These are phyloP conservation scores for Diplotaxis tenuifolia DNA, from an alignment of 345 rosid species.

Conservation along the genomic window DNA sequence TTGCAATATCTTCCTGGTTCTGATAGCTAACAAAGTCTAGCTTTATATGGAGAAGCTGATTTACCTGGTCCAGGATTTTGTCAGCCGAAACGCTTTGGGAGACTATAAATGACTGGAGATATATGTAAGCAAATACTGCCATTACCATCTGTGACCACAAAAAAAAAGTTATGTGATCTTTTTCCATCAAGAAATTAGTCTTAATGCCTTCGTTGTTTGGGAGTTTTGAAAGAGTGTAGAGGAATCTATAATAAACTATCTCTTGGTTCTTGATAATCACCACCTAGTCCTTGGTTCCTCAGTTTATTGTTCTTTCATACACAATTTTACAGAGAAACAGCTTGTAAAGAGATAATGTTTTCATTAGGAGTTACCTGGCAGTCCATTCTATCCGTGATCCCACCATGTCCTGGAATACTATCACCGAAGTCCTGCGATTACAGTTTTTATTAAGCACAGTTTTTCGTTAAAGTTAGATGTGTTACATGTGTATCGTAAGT, in stretches of 20 bases:
- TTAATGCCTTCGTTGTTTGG: neutral
- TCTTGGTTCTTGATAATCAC: neutral
- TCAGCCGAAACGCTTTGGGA: slow-evolving; percentile 66
- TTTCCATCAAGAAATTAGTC: neutral
- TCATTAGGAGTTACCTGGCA: slow-evolving; percentile 64
- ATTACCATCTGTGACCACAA: slow-evolving; percentile 75
- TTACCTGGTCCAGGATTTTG: slow-evolving; percentile 80
- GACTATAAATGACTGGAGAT: slow-evolving; percentile 88
- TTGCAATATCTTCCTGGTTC: neutral
- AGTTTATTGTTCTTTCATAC: neutral
- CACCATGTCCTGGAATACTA: slow-evolving; percentile 99
- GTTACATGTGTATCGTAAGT: neutral
- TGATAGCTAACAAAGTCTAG: neutral
- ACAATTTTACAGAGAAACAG: slow-evolving; percentile 4
- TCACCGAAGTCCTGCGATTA: slow-evolving; percentile 88
- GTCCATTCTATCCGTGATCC: slow-evolving; percentile 96
- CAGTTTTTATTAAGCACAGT: neutral
- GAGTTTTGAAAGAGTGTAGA: neutral
- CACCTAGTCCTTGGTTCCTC: neutral
- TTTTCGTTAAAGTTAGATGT: neutral
- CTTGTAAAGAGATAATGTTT: slow-evolving; percentile 1
- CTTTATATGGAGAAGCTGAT: neutral
- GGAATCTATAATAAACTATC: neutral
- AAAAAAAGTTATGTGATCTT: neutral
- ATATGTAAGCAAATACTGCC: slow-evolving; percentile 98